Evolutionary conservation across 2,329 filamentous ascomycete species (phyloP).

Genomic region (Aspergillus caelatus): DNA sequence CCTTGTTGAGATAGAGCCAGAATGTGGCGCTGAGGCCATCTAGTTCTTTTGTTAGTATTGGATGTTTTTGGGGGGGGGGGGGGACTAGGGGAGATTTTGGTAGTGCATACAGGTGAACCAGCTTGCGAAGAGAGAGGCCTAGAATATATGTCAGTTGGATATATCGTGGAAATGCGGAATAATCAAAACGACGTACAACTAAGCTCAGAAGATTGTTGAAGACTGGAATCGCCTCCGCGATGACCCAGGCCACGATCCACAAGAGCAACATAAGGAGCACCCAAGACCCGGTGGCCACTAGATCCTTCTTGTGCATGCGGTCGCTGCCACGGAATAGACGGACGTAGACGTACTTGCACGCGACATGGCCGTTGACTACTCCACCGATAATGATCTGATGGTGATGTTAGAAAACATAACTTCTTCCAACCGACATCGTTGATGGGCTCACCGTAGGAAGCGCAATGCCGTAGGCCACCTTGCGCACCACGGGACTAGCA

Average conservation of each 20-base stretch:
- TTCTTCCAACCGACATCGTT: too few species aligned
- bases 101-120: slow-evolving; percentile 60
- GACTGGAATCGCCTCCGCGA: slow-evolving; percentile 68
- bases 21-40: slow-evolving; percentile 29
- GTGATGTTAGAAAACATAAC: not conserved
- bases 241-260: slow-evolving; percentile 66
- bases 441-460: slow-evolving; percentile 55
- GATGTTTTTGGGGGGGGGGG: too few species aligned
- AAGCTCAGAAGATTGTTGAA: slow-evolving; percentile 68
- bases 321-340: slow-evolving; percentile 62
- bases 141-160: slow-evolving; percentile 21
- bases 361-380: slow-evolving; percentile 68
- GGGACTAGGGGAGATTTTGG: not conserved
- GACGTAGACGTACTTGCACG: slow-evolving; percentile 65
- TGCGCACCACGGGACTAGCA: slow-evolving; percentile 56
- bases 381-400: slow-evolving; percentile 64
- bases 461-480: slow-evolving; percentile 67
- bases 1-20: slow-evolving; percentile 32
- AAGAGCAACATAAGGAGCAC: slow-evolving; percentile 53
- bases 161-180: not conserved
- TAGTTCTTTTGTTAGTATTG: slow-evolving; percentile 1
- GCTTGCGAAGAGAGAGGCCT: slow-evolving; percentile 59
- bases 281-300: slow-evolving; percentile 58
- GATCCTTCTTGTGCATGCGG: slow-evolving; percentile 52
- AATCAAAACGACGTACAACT: slow-evolving; percentile 40